Base-by-base conservation (phyloP, 1,284 basidiomycete genomes). In the Schizopora paradoxa region DNA sequence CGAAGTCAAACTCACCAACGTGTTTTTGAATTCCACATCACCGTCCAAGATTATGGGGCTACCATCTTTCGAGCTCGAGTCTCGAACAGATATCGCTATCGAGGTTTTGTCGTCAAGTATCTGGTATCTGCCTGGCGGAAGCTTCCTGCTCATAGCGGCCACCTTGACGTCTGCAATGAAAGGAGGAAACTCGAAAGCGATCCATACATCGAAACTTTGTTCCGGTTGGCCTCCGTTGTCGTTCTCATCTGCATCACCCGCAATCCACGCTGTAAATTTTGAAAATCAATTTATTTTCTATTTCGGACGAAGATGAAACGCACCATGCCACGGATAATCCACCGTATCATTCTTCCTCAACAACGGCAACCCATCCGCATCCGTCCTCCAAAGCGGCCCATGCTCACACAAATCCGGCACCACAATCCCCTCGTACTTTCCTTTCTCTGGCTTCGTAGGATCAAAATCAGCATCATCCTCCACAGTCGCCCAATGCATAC, bases 281-380 rank as follows among this genome's bases (percentile, higher is more conserved):
- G 28, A n/a, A 8, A n/a, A 8, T 8, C n/a, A 8, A 31, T 8
- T 31, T 8, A 31, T 31, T 8, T n/a, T 8, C 28, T 31, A 8
- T 8, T 31, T 8, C 8, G n/a, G 8, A 31, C n/a, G 28, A 31
- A 8, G 10, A 31, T 31, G n/a, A 31, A 31, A 31, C 28, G 8
- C n/a, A 31, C 28, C 62, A 40, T 64, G 62, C 58, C 58, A 64
- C 11, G 62, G 61, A 49, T 64, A 64, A 47, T 60, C 57, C 11
- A 56, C 56, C 5, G 58, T 58, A 40, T 54, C 61, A 34, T 64
- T 62, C 19, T 45, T 29, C 14, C 58, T 54, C 3, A 62, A 37
- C 39, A 45, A 29, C 3, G 62, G 61, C n/a, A 39, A 47, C 27
- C 51, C 56, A 18, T 54, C 34, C 21, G 16, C 41, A 21, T 43